Percentiles rank a stretch among this genome's conserved stretches.
Evolutionary conservation across 2,329 filamentous ascomycete genomes (phyloP).

Genomic region (Cadophora sp.): DNA sequence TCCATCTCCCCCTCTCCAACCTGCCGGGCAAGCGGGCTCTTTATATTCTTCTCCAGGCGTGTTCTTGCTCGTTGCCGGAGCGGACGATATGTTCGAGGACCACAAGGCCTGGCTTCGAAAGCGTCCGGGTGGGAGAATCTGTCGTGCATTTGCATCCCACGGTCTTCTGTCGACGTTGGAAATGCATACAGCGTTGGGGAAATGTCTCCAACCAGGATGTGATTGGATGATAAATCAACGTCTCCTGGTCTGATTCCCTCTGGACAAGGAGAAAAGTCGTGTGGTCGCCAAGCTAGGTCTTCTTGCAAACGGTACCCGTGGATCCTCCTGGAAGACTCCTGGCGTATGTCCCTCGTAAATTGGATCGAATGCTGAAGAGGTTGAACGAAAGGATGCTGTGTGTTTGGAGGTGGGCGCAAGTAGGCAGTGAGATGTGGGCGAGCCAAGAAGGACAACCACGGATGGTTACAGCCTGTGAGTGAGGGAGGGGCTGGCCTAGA

Average conservation of each 20-base stretch:
- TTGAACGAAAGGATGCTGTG: neutral
- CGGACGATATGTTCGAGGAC: conserved; percentile 39
- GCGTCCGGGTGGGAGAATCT: conserved; percentile 25
- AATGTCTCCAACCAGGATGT: conserved; percentile 14
- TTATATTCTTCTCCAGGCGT: conserved; percentile 29
- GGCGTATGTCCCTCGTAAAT: neutral
- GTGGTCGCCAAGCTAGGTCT: neutral
- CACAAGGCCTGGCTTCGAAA: conserved; percentile 32
- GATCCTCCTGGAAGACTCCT: neutral
- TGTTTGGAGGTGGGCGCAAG: neutral
- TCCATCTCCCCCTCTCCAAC: conserved; percentile 36
- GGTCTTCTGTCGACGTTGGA: conserved; percentile 21
- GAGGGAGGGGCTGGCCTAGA: neutral
- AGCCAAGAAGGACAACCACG: conserved; percentile 3
- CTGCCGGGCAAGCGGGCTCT: conserved; percentile 22
- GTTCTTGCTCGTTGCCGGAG: conserved; percentile 37
- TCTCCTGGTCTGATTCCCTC: neutral
- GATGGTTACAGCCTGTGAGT: neutral
- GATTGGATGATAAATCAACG: conserved; percentile 17
- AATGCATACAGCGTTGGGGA: conserved; percentile 26
- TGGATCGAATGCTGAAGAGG: neutral
- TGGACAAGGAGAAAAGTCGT: neutral
- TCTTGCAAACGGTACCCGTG: neutral
- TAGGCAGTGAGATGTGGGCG: conserved; percentile 7
- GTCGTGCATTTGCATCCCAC: conserved; percentile 42